These are phyloP conservation scores for Pyronema omphalodes DNA, from an alignment of 495 filamentous ascomycete genomes.

Conservation along the genomic window DNA sequence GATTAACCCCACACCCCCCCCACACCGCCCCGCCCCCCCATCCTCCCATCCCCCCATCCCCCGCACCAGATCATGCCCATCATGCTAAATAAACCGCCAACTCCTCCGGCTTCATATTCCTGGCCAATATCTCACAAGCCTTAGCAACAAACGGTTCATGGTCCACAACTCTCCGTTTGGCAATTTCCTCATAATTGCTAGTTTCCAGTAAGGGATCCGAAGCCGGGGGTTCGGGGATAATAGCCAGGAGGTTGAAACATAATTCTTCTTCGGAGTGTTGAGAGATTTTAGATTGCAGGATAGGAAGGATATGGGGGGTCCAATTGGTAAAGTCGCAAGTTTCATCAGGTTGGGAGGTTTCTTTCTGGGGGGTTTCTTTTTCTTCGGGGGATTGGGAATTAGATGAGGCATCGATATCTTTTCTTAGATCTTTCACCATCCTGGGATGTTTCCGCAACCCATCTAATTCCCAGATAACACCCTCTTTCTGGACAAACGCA, in stretches of 20 bases:
- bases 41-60: no score
- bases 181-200: constrained; percentile 1
- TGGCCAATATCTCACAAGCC: background rate
- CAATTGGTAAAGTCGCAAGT: no score
- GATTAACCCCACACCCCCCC: no score
- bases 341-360: constrained; percentile 1
- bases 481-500: constrained; percentile 63
- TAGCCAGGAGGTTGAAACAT: constrained; percentile 21
- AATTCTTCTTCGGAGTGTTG: constrained; percentile 14
- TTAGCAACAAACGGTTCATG: background rate
- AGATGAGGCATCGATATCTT: constrained; percentile 32
- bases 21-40: no score
- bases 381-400: background rate
- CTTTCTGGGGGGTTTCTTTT: background rate
- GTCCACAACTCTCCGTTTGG: background rate
- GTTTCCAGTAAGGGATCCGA: no score
- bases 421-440: constrained; percentile 27
- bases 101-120: background rate
- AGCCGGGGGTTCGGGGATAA: constrained; percentile 15
- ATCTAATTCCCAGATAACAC: constrained; percentile 74
- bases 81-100: no score
- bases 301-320: constrained; percentile 6
- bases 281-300: constrained; percentile 13
- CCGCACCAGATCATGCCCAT: no score
- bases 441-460: constrained; percentile 60